phyloP scores from a whole-genome alignment of 2,329 filamentous ascomycete species.

The Epichloe coenophiala region DNA sequence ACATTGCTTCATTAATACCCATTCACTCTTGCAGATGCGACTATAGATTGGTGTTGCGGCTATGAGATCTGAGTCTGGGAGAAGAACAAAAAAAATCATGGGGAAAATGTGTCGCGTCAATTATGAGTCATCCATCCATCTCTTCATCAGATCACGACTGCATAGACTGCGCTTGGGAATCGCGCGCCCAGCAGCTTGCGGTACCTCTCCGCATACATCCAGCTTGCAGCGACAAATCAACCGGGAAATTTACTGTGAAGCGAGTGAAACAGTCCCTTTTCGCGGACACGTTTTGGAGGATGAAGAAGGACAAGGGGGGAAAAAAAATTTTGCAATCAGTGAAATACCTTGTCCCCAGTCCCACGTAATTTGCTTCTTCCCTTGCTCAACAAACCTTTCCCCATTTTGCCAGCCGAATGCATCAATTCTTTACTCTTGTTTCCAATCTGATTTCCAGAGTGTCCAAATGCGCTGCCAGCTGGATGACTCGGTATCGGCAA shows the following conservation, averaged over 20 bases:
- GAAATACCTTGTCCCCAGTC: conserved; percentile 79
- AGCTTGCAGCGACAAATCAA: not conserved
- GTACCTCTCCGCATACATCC: not conserved
- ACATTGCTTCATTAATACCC: conserved; percentile 19
- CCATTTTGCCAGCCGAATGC: conserved; percentile 74
- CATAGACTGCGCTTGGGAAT: not conserved
- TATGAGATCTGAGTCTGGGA: not conserved
- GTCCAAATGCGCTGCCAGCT: conserved; percentile 32
- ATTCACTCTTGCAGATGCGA: conserved; percentile 13
- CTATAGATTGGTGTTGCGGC: conserved; percentile 13
- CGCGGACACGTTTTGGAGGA: conserved; percentile 2
- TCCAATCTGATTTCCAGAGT: conserved; percentile 52
- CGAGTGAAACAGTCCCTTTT: not conserved
- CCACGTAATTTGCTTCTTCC: conserved; percentile 71
- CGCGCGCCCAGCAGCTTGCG: conserved; percentile 1
- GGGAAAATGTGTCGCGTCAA: conserved; percentile 22
- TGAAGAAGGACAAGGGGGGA: conserved; percentile 15
- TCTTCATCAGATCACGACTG: conserved; percentile 19
- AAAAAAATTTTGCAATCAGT: conserved; percentile 36
- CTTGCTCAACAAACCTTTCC: conserved; percentile 83
- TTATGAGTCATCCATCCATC: conserved; percentile 27
- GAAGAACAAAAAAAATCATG: not conserved
- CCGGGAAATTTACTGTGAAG: conserved; percentile 7
- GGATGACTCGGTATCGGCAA: conserved; percentile 25
- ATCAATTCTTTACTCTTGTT: conserved; percentile 81